These are phyloP conservation scores for Quaeritorhiza haematococci DNA, from an alignment of 371 early-diverging fungal genomes.

Conservation along the genomic window DNA sequence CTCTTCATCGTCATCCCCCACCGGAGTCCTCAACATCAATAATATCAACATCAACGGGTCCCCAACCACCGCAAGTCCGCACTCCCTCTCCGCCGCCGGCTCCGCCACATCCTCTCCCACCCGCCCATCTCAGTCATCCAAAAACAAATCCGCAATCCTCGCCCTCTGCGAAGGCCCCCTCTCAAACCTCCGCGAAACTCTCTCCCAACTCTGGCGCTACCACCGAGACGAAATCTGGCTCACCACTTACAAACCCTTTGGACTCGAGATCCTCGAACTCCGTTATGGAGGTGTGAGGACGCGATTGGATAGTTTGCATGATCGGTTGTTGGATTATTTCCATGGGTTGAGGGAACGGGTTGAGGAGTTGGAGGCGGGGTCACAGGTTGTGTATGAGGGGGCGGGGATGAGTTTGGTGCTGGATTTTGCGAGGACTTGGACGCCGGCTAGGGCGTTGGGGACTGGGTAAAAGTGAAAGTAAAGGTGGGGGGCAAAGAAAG, in stretches of 20 bases:
- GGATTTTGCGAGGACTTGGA: conserved; percentile 64
- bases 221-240: conserved; percentile 72
- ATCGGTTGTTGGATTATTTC: conserved; percentile 46
- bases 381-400: conserved; percentile 58
- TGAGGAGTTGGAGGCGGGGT: conserved; percentile 64
- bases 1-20: too few relatives aligned
- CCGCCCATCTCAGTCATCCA: too few relatives aligned
- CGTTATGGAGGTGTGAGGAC: conserved; percentile 76
- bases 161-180: conserved; percentile 20
- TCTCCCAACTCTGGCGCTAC: conserved; percentile 68
- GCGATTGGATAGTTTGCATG: conserved; percentile 69
- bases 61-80: too few relatives aligned
- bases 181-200: conserved; percentile 50
- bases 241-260: conserved; percentile 74
- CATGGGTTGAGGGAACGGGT: conserved; percentile 42
- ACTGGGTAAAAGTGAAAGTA: conserved; percentile 12
- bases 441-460: conserved; percentile 46
- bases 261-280: conserved; percentile 76
- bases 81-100: too few relatives aligned
- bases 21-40: too few relatives aligned
- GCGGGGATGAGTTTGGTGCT: conserved; percentile 58
- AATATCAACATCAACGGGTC: too few relatives aligned
- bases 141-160: too few relatives aligned
- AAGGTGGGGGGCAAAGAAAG: too few relatives aligned
- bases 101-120: too few relatives aligned